Percentiles rank a stretch among this genome's conserved stretches.
Conservation (phyloP, 768 basidiomycete genomes). For the Lyophyllum decastes region DNA sequence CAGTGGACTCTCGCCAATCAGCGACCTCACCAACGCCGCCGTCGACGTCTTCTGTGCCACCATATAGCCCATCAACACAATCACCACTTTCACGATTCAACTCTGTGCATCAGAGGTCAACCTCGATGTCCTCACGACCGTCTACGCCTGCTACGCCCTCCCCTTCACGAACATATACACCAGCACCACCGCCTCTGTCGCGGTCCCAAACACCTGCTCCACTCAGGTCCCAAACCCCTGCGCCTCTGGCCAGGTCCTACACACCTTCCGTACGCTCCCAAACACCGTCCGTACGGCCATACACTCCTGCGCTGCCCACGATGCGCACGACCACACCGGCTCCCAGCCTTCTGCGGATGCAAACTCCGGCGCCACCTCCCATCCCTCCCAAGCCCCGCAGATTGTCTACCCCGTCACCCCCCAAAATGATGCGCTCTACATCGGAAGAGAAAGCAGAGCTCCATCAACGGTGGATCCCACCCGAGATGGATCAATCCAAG, state of each 20-base stretch:
- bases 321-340: slow-evolving; percentile 35
- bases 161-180: slow-evolving; percentile 41
- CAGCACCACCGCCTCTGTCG: slow-evolving; percentile 35
- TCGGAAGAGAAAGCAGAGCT: slow-evolving; percentile 67
- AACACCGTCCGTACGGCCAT: slow-evolving; percentile 28
- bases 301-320: slow-evolving; percentile 43
- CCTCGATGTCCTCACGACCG: slow-evolving; percentile 54
- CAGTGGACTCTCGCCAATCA: slow-evolving; percentile 32
- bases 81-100: slow-evolving; percentile 54
- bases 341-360: slow-evolving; percentile 38
- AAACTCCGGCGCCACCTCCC: slow-evolving; percentile 32
- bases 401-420: slow-evolving; percentile 53
- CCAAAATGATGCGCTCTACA: slow-evolving; percentile 59
- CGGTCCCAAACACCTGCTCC: slow-evolving; percentile 19
- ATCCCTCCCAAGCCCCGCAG: slow-evolving; percentile 47
- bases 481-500: slow-evolving; percentile 25
- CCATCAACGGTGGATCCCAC: slow-evolving; percentile 69
- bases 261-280: slow-evolving; percentile 25
- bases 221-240: slow-evolving; percentile 32
- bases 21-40: slow-evolving; percentile 34
- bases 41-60: slow-evolving; percentile 39
- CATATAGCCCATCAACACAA: slow-evolving; percentile 34
- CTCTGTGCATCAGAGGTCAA: slow-evolving; percentile 56
- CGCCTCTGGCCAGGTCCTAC: slow-evolving; percentile 26
- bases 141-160: slow-evolving; percentile 46